These are phyloP conservation scores for Mycena leptocephala DNA, from an alignment of 768 basidiomycete species.

Conservation along the genomic window DNA sequence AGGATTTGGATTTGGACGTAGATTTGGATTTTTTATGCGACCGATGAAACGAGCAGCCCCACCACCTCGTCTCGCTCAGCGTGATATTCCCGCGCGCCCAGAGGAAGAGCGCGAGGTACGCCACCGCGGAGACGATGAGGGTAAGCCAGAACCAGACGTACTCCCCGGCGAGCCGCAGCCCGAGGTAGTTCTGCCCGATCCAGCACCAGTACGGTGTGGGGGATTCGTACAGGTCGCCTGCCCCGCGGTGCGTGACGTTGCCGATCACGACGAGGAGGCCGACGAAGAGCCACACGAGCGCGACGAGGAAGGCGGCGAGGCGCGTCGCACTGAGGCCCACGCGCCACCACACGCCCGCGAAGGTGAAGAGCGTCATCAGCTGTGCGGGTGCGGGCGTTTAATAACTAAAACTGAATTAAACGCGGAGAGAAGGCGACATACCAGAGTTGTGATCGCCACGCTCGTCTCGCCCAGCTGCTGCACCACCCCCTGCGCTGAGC, in stretches of 20 bases:
- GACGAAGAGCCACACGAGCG: constrained; percentile 54
- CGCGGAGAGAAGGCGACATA: constrained; percentile 32
- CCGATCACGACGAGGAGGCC: constrained; percentile 50
- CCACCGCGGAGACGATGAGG: constrained; percentile 48
- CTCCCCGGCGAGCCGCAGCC: constrained; percentile 56
- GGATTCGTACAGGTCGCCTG: constrained; percentile 40
- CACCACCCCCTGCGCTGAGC: constrained; percentile 57
- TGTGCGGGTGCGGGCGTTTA: no score
- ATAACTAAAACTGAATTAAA: no score
- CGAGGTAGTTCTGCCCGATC: constrained; percentile 50
- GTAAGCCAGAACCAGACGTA: constrained; percentile 65
- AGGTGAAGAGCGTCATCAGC: constrained; percentile 60
- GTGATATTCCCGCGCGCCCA: constrained; percentile 54
- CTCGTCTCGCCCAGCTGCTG: constrained; percentile 61
- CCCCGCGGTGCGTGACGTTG: constrained; percentile 42
- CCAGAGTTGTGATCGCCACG: constrained; percentile 59
- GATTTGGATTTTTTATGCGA: no score
- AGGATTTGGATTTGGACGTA: neutral
- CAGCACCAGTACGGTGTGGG: constrained; percentile 66
- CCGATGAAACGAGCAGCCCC: constrained; percentile 47
- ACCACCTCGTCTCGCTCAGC: constrained; percentile 50
- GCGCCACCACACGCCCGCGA: constrained; percentile 56
- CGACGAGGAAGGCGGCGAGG: constrained; percentile 47
- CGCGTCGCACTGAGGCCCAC: constrained; percentile 41
- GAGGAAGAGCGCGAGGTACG: constrained; percentile 56